Evolutionary conservation across 2,329 filamentous ascomycete species (phyloP), one percentile per base, ranked within the genome.

Genomic region (Fusarium scirpi): DNA sequence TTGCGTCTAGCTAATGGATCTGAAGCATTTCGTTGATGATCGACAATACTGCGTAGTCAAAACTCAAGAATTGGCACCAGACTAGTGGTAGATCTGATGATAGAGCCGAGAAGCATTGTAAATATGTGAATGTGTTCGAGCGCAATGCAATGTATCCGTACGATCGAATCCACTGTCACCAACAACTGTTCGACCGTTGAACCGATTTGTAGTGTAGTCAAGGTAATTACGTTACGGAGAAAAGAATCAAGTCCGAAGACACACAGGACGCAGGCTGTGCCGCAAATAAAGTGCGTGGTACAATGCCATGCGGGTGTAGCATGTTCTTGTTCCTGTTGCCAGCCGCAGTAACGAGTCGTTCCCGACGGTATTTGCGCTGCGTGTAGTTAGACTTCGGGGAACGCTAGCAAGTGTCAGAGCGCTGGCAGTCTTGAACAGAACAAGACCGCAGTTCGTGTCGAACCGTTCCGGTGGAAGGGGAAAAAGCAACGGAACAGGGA

Each of bases 401-500:
- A 43, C 49, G 34, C 49, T 53, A 53, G n/a, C 34, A 53, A 53
- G 49, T 51, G 22, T 40, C 44, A 67, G 55, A 49, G 53, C 44
- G 55, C 22, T 22, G 62, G 22, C 38, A 54, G 30, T 55, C 55
- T 64, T 41, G 32, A 51, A 41, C 29, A 54, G 40, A 65, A 32
- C 25, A 62, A 61, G 45, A 65, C 54, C 48, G 30, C 52, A 67
- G 43, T 51, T 58, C 29, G 43, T 61, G 51, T 72, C 62, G 40
- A 57, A 62, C 48, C 53, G 45, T 29, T 59, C 48, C 45, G 24
- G 38, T 43, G 34, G 62, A 48, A 47, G 20, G 47, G 30, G 30
- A 51, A 74, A 71, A 73, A 69, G 68, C 56, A 73, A 71, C 34
- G 56, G 67, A 57, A 62, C 51, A 66, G 48, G 58, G 61, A 46